Evolutionary conservation across 208 protist genomes (phyloP), one percentile per base, ranked within the genome.

Genomic region (Leishmania braziliensis): DNA sequence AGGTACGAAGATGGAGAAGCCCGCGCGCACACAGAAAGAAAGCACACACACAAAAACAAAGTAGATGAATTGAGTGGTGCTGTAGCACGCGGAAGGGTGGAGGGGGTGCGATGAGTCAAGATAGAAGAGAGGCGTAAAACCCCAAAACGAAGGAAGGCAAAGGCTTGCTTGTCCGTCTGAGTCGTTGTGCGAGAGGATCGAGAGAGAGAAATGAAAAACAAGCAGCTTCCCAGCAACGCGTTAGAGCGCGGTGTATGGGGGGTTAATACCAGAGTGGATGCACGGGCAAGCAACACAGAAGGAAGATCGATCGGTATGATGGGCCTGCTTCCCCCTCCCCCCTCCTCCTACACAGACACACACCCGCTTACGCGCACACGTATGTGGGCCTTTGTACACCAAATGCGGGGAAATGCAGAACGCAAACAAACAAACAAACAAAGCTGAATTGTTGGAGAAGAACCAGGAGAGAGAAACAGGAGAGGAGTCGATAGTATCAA

Each of bases 11-110:
- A 78, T 36, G 74, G 29, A 26, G 10, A 54, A 4, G n/a, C n/a
- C 23, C 48, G 56, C 71, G 56, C 48, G 56, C 71, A 58, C 71
- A 58, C 46, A 75, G 18, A 75, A 14, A 46, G 9, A 69, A 71
- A 16, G 43, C 68, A 46, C 20, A 26, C 14, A 43, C 20, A 68
- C 63, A 39, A 33, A 39, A 74, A 53, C 73, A 23, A 36, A 60
- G 74, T 29, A 23, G 60, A 54, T 16, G 58, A 46, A 54, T 60
- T 75, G 65, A 26, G 16, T 23, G 76, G 56, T 50, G 80, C 68
- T 10, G 33, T 5, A 50, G 68, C 26, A 39, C 26, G 26, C 20
- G 12, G 62, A 68, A 16, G 10, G 0, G 62, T 66, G 62, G 62
- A 66, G 36, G 29, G 29, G 39, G 29, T n/a, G 18, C 29, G 62